Evolutionary conservation across 495 filamentous ascomycete genomes (phyloP), one percentile per base, ranked within the genome.

Genomic region (Penicillium crystallinum): DNA sequence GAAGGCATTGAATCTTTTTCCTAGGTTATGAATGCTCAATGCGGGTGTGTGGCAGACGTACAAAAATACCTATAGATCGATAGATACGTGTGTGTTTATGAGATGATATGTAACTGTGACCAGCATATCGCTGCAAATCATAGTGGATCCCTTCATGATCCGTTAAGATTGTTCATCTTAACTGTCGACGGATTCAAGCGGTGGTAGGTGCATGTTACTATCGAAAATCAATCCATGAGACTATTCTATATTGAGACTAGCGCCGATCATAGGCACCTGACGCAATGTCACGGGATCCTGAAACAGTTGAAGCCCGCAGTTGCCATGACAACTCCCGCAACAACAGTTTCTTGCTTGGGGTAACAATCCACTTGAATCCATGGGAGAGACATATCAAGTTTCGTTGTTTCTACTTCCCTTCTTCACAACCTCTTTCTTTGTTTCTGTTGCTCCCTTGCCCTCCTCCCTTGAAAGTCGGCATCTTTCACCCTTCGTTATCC

Each of bases 261-360:
- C 23, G 33, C 22, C 46, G 40, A 43, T 43, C 40, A 1, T 29
- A 25, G 46, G 10, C 53, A 35, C 29, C 29, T 44, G 52, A 53
- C 23, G 46, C 46, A 48, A 38, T 17, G 40, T 43, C 31, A 48
- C 46, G 33, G 40, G 44, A 46, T 15, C 33, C 33, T 37, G 46
- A 48, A 48, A 48, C 46, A 35, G 1, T 17, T 4, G 34, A 2
- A 50, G 29, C 6, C 37, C 15, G 19, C 42, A 25, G 36, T 74
- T 74, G 66, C 69, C 54, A 62, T 65, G 64, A 68, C 54, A 57
- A 74, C 71, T 71, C 56, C 71, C 52, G 59, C 46, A 69, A 71
- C 70, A 69, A 37, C 52, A 53, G 39, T 54, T 18, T 57, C 56
- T 58, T 56, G 55, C 58, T 58, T 52, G 55, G 54, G 55, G 54